Percentiles rank a stretch among this genome's conserved stretches.
Conservation (phyloP, 1,284 basidiomycete species). For the Heimioporus punctisporus region DNA sequence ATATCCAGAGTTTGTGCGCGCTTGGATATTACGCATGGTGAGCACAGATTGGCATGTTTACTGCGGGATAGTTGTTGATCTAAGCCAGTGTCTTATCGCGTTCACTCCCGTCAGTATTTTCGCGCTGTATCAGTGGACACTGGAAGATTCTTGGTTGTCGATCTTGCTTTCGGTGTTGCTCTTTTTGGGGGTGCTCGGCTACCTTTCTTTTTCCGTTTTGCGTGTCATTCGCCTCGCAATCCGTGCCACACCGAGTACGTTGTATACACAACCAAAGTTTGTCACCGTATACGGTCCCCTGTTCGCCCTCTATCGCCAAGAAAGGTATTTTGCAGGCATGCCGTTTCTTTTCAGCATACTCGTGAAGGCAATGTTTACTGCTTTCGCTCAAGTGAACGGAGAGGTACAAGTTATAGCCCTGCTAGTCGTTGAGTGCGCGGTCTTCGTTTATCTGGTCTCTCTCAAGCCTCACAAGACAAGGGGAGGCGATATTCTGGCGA, state of each 20-base stretch:
- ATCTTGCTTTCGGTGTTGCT: constrained; percentile 67
- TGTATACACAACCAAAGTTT: constrained; percentile 39
- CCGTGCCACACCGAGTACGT: constrained; percentile 36
- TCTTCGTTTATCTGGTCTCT: constrained; percentile 56
- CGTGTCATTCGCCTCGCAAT: constrained; percentile 46
- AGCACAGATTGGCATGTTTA: constrained; percentile 22
- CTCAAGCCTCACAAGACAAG: constrained; percentile 59
- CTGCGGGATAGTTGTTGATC: constrained; percentile 2
- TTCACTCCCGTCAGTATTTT: constrained; percentile 77
- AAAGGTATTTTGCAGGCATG: constrained; percentile 61
- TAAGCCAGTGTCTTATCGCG: constrained; percentile 56
- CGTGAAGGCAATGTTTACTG: constrained; percentile 72
- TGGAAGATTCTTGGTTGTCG: constrained; percentile 85
- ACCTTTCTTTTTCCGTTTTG: constrained; percentile 47
- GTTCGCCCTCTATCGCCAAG: constrained; percentile 55
- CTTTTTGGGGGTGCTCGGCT: constrained; percentile 55
- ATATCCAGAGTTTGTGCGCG: constrained; percentile 51
- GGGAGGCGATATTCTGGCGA: constrained; percentile 63
- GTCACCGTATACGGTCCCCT: constrained; percentile 48
- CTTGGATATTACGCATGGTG: constrained; percentile 65
- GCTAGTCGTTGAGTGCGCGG: constrained; percentile 66
- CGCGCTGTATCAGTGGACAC: constrained; percentile 86
- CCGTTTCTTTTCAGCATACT: constrained; percentile 57
- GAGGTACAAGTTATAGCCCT: constrained; percentile 75
- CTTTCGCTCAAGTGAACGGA: constrained; percentile 67